Percentiles rank a stretch among this genome's conserved stretches.
phyloP scores from a whole-genome alignment of 495 filamentous ascomycete genomes.

The Penicillium bialowiezense region DNA sequence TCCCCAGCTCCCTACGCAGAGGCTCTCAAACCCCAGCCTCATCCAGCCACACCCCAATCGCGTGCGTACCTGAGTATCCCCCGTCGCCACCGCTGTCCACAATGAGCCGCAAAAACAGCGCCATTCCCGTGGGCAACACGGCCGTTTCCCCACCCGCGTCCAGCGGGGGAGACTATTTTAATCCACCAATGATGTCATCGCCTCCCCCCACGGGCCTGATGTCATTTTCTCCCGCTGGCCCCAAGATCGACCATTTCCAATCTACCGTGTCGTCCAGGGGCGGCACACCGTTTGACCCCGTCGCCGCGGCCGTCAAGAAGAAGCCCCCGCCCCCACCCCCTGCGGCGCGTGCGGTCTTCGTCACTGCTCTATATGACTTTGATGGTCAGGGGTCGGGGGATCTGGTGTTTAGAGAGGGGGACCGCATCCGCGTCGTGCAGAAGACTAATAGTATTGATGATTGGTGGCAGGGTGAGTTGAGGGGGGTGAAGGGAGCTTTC shows the following conservation, averaged over 20 bases:
- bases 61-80: slow-evolving; percentile 11
- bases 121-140: slow-evolving; percentile 8
- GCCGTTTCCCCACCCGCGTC: slow-evolving; percentile 21
- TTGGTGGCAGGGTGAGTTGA: slow-evolving; percentile 92
- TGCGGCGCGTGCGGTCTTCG: slow-evolving; percentile 57
- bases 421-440: slow-evolving; percentile 78
- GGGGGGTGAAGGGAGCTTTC: slow-evolving; percentile 72
- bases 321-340: slow-evolving; percentile 71
- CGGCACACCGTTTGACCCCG: not conserved
- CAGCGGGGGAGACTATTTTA: slow-evolving; percentile 17
- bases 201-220: slow-evolving; percentile 16
- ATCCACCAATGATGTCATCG: slow-evolving; percentile 10
- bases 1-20: slow-evolving; percentile 7
- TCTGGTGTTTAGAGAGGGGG: slow-evolving; percentile 78
- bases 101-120: slow-evolving; percentile 8
- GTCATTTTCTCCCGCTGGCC: slow-evolving; percentile 25
- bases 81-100: slow-evolving; percentile 17
- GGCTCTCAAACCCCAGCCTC: slow-evolving; percentile 20
- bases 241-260: slow-evolving; percentile 51
- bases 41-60: slow-evolving; percentile 19
- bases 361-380: slow-evolving; percentile 81
- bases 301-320: slow-evolving; percentile 50
- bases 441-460: slow-evolving; percentile 85
- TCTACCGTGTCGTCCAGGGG: slow-evolving; percentile 15
- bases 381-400: slow-evolving; percentile 69